Percentiles rank a stretch among this genome's conserved stretches.
Evolutionary conservation across 1,284 basidiomycete species (phyloP).

Genomic region (Takashimella koratensis): DNA sequence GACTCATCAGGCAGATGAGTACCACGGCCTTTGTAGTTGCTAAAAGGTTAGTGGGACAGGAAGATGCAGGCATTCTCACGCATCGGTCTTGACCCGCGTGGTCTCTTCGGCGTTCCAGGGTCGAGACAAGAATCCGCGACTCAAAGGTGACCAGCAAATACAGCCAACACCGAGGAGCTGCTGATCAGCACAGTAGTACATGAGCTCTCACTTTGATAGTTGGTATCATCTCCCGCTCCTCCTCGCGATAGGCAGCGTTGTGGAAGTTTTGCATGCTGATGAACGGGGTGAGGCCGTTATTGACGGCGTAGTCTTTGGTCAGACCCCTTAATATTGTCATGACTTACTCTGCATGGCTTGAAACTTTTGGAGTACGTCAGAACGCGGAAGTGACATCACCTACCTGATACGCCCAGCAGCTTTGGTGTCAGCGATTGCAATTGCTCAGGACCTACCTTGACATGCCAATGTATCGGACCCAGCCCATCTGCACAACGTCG

Average conservation of each 20-base stretch:
- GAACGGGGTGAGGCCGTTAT: conserved; percentile 59
- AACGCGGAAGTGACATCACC: too few relatives aligned
- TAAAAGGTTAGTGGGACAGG: background rate
- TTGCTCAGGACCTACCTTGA: conserved; percentile 48
- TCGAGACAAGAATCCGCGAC: conserved; percentile 29
- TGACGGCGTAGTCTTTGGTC: conserved; percentile 44
- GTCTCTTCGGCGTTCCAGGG: conserved; percentile 27
- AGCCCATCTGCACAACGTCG: conserved; percentile 61
- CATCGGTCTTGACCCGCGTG: conserved; percentile 22
- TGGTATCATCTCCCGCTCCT: conserved; percentile 65
- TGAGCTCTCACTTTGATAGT: conserved; percentile 26
- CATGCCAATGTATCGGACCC: conserved; percentile 65
- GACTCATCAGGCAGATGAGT: background rate
- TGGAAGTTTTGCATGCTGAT: conserved; percentile 64
- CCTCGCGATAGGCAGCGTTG: conserved; percentile 57
- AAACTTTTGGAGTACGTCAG: too few relatives aligned
- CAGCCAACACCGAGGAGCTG: conserved; percentile 42
- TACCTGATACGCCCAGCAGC: conserved; percentile 48
- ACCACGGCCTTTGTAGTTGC: conserved; percentile 7
- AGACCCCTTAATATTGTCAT: too few relatives aligned
- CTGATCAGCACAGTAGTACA: too few relatives aligned
- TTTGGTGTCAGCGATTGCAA: conserved; percentile 39
- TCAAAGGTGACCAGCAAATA: conserved; percentile 48
- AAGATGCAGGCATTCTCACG: background rate
- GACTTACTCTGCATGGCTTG: conserved; percentile 45